phyloP scores from a whole-genome alignment of 2,329 filamentous ascomycete species.

The Colletotrichum sp. region DNA sequence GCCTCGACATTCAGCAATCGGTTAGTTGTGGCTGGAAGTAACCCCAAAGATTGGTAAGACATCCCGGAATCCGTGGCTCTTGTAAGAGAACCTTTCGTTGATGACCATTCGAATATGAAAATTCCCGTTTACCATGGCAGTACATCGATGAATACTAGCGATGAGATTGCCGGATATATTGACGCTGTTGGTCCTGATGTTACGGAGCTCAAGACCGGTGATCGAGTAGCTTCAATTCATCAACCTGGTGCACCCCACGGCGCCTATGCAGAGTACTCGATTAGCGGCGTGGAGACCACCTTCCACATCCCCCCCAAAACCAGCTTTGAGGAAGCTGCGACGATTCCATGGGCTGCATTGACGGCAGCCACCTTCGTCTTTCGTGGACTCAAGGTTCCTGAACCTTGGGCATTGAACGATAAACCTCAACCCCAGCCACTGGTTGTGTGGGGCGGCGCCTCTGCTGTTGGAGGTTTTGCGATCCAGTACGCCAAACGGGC shows the following conservation, averaged over 20 bases:
- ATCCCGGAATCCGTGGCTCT: neutral
- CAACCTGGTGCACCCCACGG: constrained; percentile 56
- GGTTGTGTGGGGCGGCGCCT: constrained; percentile 56
- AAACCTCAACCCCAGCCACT: constrained; percentile 25
- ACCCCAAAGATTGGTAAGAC: neutral
- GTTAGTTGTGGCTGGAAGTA: neutral
- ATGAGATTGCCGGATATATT: constrained; percentile 27
- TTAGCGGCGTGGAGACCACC: constrained; percentile 43
- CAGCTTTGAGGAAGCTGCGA: constrained; percentile 35
- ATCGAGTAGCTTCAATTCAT: constrained; percentile 51
- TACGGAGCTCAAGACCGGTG: constrained; percentile 33
- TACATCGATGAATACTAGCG: constrained; percentile 16
- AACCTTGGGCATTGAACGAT: constrained; percentile 47
- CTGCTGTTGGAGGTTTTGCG: constrained; percentile 61
- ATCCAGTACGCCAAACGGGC: constrained; percentile 57
- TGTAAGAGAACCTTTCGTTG: fast-evolving
- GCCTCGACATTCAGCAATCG: neutral
- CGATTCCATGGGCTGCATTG: constrained; percentile 40
- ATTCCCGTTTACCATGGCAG: neutral
- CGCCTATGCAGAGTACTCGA: constrained; percentile 42
- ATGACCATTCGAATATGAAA: neutral
- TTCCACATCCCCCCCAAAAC: constrained; percentile 39
- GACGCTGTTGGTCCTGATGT: constrained; percentile 21
- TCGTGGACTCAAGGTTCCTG: constrained; percentile 48
- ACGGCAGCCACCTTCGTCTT: constrained; percentile 55